These are phyloP conservation scores for Crepidotus variabilis DNA, from an alignment of 768 basidiomycete species.

Conservation along the genomic window DNA sequence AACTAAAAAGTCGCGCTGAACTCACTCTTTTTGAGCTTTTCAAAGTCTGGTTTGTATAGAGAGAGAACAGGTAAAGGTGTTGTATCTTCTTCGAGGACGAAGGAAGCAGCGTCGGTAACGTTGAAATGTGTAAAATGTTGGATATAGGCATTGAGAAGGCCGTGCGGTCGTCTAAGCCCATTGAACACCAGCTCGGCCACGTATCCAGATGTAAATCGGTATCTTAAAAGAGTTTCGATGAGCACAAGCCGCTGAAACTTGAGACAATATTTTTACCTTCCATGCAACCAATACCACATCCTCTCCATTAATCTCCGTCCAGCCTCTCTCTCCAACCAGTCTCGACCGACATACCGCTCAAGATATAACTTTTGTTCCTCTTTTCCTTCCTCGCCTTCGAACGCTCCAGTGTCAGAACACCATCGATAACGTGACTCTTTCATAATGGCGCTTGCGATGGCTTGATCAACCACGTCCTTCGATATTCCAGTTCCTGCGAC, in stretches of 20 bases:
- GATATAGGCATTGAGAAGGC: conserved; percentile 38
- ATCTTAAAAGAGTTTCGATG: conserved; percentile 18
- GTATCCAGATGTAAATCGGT: conserved; percentile 44
- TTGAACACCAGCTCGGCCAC: conserved; percentile 35
- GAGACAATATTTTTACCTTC: conserved; percentile 27
- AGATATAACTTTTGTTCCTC: conserved; percentile 32
- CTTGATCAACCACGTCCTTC: conserved; percentile 40
- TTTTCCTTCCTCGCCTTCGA: conserved; percentile 24
- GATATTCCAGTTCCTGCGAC: conserved; percentile 44
- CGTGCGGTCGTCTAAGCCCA: conserved; percentile 35
- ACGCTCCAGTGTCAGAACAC: conserved; percentile 43
- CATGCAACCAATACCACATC: conserved; percentile 42
- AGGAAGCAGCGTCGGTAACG: conserved; percentile 32
- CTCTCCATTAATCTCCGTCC: conserved; percentile 33
- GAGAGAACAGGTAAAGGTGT: conserved; percentile 28
- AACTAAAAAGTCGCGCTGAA: not conserved
- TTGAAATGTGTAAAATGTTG: conserved; percentile 34
- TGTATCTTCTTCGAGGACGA: conserved; percentile 25
- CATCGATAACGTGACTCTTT: conserved; percentile 42
- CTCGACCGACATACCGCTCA: conserved; percentile 31
- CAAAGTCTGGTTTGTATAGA: conserved; percentile 36
- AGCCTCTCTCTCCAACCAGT: conserved; percentile 21
- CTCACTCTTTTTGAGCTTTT: conserved; percentile 38
- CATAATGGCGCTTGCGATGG: conserved; percentile 44
- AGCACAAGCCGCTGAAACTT: not conserved